phyloP scores from a whole-genome alignment of 805 yeast species.

The Saturnispora gosingensis region DNA sequence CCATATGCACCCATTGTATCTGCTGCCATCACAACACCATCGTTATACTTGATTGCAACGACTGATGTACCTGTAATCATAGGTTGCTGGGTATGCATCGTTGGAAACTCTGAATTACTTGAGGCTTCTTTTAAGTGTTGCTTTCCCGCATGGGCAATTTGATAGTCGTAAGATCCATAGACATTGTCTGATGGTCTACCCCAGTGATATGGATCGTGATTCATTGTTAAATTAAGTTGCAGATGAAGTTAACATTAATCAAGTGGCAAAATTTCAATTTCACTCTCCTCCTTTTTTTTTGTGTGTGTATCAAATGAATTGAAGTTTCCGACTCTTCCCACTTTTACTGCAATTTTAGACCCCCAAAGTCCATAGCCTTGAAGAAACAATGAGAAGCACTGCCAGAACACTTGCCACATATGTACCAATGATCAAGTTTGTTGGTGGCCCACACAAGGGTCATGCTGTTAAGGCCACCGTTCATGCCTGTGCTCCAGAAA shows the following conservation, averaged over 20 bases:
- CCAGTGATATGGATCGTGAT: slow-evolving; percentile 93
- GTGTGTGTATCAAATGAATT: neutral
- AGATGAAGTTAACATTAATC: neutral
- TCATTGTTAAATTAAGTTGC: slow-evolving; percentile 40
- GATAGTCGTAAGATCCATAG: slow-evolving; percentile 72
- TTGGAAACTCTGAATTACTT: slow-evolving; percentile 41
- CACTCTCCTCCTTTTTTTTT: neutral
- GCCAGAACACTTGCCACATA: slow-evolving; percentile 29
- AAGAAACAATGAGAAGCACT: slow-evolving; percentile 23
- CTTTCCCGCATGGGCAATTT: slow-evolving; percentile 54
- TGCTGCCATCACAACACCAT: slow-evolving; percentile 91
- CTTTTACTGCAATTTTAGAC: neutral
- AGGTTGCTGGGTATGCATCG: slow-evolving; percentile 85
- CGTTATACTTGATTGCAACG: slow-evolving; percentile 77
- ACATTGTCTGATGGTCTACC: slow-evolving; percentile 83
- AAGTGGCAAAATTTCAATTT: neutral
- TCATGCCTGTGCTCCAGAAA: slow-evolving; percentile 34
- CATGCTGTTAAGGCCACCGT: slow-evolving; percentile 11
- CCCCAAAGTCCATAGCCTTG: neutral
- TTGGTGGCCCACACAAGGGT: slow-evolving; percentile 67
- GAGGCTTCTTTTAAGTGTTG: neutral
- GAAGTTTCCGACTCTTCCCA: neutral
- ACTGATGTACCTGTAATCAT: slow-evolving; percentile 96
- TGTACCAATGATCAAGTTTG: slow-evolving; percentile 73
- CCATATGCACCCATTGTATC: slow-evolving; percentile 93